These are phyloP conservation scores for Phytophthora syringae DNA, from an alignment of 352 stramenopile genomes.

Conservation along the genomic window DNA sequence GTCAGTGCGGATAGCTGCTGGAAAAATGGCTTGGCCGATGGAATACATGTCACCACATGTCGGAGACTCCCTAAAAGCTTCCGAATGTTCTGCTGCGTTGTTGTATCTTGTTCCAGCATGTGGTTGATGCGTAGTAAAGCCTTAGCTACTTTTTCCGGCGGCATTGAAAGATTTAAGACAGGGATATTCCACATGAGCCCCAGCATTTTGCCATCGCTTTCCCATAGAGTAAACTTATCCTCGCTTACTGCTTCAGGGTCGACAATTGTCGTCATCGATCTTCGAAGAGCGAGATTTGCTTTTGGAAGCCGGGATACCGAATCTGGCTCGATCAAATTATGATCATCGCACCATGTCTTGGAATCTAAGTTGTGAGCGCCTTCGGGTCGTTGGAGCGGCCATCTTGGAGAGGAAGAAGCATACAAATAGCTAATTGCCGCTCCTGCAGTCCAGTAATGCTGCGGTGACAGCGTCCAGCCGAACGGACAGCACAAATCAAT, in stretches of 20 bases:
- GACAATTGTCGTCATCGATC: constrained; percentile 6
- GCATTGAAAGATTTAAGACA: neutral
- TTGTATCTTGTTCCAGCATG: neutral
- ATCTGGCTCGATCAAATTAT: constrained; percentile 16
- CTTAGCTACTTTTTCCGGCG: constrained; percentile 10
- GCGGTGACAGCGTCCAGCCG: constrained; percentile 13
- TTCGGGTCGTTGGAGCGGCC: neutral
- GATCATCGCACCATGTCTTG: constrained; percentile 13
- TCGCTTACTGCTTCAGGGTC: constrained; percentile 11
- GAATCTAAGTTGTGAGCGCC: neutral
- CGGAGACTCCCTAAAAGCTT: constrained; percentile 10
- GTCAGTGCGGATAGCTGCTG: neutral
- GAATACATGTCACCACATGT: constrained; percentile 11
- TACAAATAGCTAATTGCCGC: constrained; percentile 17
- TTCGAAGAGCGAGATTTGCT: constrained; percentile 3
- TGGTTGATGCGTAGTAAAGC: neutral
- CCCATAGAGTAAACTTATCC: constrained; percentile 12
- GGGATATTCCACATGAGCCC: constrained; percentile 14
- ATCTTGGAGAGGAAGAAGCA: constrained; percentile 2
- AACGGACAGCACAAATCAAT: constrained; percentile 21
- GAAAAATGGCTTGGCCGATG: constrained; percentile 6
- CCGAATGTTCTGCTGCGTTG: neutral
- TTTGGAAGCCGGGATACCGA: neutral
- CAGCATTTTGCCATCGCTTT: constrained; percentile 9
- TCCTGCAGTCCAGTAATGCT: constrained; percentile 11